A percentile compares a stretch with the other conserved stretches of the same genome.
Conservation (phyloP, 2,329 filamentous ascomycete species). For the Talaromyces rugulosus region DNA sequence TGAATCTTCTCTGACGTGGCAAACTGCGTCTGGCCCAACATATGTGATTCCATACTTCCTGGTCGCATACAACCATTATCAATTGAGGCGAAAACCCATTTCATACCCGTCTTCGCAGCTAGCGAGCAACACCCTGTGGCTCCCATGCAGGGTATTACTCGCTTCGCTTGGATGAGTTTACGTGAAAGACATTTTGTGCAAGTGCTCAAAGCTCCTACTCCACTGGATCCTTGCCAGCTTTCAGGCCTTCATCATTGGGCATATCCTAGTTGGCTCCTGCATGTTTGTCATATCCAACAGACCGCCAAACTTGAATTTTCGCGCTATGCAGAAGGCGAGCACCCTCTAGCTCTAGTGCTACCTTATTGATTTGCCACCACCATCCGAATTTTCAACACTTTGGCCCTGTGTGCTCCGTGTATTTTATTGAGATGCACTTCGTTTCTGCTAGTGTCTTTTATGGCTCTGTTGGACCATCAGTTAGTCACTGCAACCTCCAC, state of each 20-base stretch:
- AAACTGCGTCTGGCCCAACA: slow-evolving; percentile 29
- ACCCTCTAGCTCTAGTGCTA: slow-evolving; percentile 14
- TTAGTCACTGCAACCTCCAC: background rate
- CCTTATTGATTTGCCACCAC: slow-evolving; percentile 26
- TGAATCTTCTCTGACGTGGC: slow-evolving; percentile 39
- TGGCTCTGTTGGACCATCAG: background rate
- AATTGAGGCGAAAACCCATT: slow-evolving; percentile 17
- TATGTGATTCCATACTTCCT: slow-evolving; percentile 19
- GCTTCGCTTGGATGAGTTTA: background rate
- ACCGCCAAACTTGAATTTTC: slow-evolving; percentile 3
- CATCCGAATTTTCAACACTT: slow-evolving; percentile 18
- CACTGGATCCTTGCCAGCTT: background rate
- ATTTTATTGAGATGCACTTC: background rate
- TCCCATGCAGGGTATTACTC: background rate
- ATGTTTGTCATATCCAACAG: slow-evolving; percentile 1
- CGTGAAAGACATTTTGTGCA: background rate
- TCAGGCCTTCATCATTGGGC: slow-evolving; percentile 10
- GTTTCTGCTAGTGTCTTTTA: background rate
- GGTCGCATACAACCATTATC: slow-evolving; percentile 21
- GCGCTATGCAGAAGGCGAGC: slow-evolving; percentile 14
- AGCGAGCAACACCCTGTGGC: background rate
- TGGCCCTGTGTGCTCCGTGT: slow-evolving; percentile 13
- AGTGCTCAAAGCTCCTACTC: background rate
- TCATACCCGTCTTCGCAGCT: background rate
- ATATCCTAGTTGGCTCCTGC: slow-evolving; percentile 8